A percentile compares a stretch with the other conserved stretches of the same genome.
Conservation (phyloP, 306 rosid genomes). For the Rosa rugosa region DNA sequence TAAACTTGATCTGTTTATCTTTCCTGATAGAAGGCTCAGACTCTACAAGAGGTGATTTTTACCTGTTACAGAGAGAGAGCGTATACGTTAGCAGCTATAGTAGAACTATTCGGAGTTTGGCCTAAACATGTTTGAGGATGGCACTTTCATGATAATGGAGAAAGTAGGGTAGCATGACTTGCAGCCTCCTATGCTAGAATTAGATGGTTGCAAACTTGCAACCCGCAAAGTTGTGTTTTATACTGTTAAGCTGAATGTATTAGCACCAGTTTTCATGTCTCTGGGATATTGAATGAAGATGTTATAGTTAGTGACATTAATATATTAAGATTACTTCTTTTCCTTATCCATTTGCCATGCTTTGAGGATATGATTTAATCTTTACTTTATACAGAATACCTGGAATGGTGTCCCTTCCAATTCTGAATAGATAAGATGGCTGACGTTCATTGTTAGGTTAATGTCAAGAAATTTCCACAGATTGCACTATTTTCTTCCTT, state of each 20-base stretch:
- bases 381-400: neutral
- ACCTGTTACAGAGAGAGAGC: neutral
- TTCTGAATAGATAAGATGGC: conserved; percentile 16
- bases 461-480: neutral
- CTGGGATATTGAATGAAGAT: neutral
- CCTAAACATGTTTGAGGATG: neutral
- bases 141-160: neutral
- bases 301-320: neutral
- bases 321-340: neutral
- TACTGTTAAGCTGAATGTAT: neutral
- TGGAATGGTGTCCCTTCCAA: conserved; percentile 19
- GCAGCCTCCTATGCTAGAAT: neutral
- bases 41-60: neutral
- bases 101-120: neutral
- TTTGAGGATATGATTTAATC: neutral
- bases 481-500: neutral
- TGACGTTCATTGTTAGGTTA: conserved; percentile 9
- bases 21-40: neutral
- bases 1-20: neutral
- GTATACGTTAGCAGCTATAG: neutral
- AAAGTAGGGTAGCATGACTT: neutral
- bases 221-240: neutral
- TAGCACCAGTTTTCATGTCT: neutral
- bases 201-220: neutral
- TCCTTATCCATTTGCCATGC: too few relatives aligned